Percentiles rank a stretch among this genome's conserved stretches.
Evolutionary conservation across 176 grass and related monocot genomes (phyloP).

Genomic region (Cymbopogon citratus): DNA sequence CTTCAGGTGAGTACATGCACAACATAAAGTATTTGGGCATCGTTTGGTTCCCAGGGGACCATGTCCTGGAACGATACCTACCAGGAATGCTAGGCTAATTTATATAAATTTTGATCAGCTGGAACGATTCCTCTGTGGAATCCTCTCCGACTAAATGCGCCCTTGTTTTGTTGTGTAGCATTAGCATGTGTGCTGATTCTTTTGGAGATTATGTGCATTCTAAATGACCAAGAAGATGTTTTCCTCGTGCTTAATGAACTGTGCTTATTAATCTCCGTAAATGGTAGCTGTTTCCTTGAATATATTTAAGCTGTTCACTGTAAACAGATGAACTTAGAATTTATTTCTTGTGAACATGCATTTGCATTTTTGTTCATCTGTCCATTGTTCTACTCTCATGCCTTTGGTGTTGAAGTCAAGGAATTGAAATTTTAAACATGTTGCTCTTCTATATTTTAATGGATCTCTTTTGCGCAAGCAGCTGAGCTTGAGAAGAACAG

Average conservation of each 20-base stretch:
- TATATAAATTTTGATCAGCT: no score
- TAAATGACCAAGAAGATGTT: constrained; percentile 2
- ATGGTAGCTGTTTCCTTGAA: constrained; percentile 8
- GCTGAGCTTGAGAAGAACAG: constrained; percentile 75
- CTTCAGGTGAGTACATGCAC: constrained; percentile 50
- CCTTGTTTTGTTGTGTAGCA: background rate
- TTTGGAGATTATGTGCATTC: background rate
- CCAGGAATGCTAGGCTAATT: no score
- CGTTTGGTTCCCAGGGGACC: no score
- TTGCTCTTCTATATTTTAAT: constrained; percentile 15
- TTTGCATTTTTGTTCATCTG: background rate
- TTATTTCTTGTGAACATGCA: background rate
- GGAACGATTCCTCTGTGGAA: no score
- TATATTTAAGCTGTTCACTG: background rate
- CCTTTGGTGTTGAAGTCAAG: background rate
- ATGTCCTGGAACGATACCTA: no score
- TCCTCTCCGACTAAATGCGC: no score
- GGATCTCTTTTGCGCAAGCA: constrained; percentile 34
- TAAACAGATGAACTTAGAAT: background rate
- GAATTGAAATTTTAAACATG: constrained; percentile 12
- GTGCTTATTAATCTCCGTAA: constrained; percentile 13
- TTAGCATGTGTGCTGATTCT: constrained; percentile 11
- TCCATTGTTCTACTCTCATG: constrained; percentile 5
- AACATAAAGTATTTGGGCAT: background rate
- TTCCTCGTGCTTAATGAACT: background rate